Percentiles rank a stretch among this genome's conserved stretches.
phyloP scores from a whole-genome alignment of 1,139 yeast species.

The Zhuliangozyma blackwelliae region DNA sequence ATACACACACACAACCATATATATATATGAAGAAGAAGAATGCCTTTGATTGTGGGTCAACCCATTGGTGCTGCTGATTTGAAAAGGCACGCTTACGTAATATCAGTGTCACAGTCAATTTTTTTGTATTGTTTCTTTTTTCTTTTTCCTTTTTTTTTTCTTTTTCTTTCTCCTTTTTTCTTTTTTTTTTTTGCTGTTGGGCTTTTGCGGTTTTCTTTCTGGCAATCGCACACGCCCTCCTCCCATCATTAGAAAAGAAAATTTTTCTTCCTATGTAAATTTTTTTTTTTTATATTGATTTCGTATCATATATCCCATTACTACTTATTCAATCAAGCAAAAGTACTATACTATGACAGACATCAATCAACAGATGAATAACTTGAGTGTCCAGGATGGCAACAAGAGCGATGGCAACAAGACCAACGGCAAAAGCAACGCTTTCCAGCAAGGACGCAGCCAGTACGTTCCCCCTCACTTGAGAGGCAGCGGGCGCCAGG shows the following conservation, averaged over 20 bases:
- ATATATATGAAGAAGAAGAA: too few relatives aligned
- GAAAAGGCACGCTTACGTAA: too few relatives aligned
- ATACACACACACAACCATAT: too few relatives aligned
- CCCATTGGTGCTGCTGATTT: too few relatives aligned
- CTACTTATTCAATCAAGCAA: not conserved
- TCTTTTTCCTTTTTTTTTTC: not conserved
- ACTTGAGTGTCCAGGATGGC: constrained; percentile 34
- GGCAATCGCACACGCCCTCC: not conserved
- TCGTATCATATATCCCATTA: not conserved
- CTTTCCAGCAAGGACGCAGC: constrained; percentile 11
- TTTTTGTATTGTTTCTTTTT: too few relatives aligned
- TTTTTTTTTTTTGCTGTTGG: not conserved
- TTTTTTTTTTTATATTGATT: constrained; percentile 1
- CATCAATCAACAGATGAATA: constrained; percentile 41
- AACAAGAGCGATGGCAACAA: constrained; percentile 8
- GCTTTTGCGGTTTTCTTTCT: constrained; percentile 1
- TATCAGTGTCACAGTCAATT: too few relatives aligned
- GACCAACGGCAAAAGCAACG: constrained; percentile 4
- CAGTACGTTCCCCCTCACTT: constrained; percentile 72
- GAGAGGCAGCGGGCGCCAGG: constrained; percentile 30
- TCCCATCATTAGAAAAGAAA: constrained; percentile 1
- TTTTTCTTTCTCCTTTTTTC: not conserved
- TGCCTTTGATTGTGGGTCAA: too few relatives aligned
- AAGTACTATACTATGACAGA: constrained; percentile 28
- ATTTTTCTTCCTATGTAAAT: constrained; percentile 1